Conservation (phyloP, 2,329 filamentous ascomycete species). For the Neocatenulostroma microsporum region DNA sequence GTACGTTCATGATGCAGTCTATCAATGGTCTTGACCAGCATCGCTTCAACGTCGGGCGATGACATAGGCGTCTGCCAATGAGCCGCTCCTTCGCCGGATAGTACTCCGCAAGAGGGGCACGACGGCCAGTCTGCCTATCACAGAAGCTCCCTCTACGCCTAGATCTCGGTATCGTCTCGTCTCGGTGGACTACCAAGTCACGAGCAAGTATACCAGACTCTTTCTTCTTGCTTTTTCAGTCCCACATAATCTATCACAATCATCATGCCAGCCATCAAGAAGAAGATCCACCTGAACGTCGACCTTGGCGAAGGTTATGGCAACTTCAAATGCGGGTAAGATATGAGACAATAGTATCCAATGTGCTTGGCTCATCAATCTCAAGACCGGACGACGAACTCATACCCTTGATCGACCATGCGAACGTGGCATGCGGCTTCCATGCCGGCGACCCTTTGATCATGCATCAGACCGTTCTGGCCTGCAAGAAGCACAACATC, state of each 20-base stretch:
- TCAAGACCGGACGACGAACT: slow-evolving; percentile 51
- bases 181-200: too few relatives aligned
- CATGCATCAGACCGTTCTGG: slow-evolving; percentile 53
- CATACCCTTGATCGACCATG: slow-evolving; percentile 54
- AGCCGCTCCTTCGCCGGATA: too few relatives aligned
- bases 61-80: too few relatives aligned
- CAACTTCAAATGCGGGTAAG: slow-evolving; percentile 29
- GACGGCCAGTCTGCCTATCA: slow-evolving; percentile 3
- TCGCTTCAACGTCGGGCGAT: too few relatives aligned
- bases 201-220: too few relatives aligned
- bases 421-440: slow-evolving; percentile 51
- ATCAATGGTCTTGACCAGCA: not conserved
- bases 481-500: slow-evolving; percentile 52
- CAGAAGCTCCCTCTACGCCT: too few relatives aligned
- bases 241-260: slow-evolving; percentile 1
- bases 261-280: slow-evolving; percentile 43
- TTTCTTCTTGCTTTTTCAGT: not conserved
- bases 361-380: not conserved
- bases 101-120: slow-evolving; percentile 1
- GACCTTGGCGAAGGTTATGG: slow-evolving; percentile 49
- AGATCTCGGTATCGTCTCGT: too few relatives aligned
- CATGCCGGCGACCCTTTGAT: slow-evolving; percentile 52
- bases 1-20: too few relatives aligned
- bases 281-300: slow-evolving; percentile 48
- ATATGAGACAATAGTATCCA: not conserved